Evolutionary conservation across 1,284 basidiomycete species (phyloP), one percentile per base, ranked within the genome.

Genomic region (Vanrija sp.): DNA sequence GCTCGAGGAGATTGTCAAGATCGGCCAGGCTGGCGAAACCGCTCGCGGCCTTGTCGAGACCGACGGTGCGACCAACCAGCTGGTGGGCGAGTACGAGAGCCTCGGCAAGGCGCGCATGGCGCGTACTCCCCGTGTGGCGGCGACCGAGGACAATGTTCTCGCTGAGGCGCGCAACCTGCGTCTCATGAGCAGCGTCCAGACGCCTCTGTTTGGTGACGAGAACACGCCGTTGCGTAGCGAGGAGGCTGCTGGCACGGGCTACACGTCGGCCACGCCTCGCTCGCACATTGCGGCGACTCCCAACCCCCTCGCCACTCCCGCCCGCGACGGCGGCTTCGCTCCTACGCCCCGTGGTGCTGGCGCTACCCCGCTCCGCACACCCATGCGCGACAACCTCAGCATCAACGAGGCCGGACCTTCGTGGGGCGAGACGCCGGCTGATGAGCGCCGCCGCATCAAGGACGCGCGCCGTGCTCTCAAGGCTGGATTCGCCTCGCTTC

Each of bases 1-100:
- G 76, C 77, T 99, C 47, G 96, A 98, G 77, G 93, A 98, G 65
- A 98, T 98, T 65, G 95, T 97, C 66, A 99, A 98, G 80, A 94
- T 98, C 64, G 96, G 95, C 1, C 86, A 90, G 71, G 88, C 89
- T 0, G 88, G 93, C 6, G 90, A 97, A 77, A 86, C 83, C 56
- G 88, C 93, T 9, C 86, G 91, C 66, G 84, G 86, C 6, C 73
- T 98, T 62, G 92, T 98, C 7, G 72, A 75, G 27, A 75, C 75
- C 16, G 75, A 75, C 76, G 72, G 81, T 10, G 89, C 93, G 1
- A 96, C 88, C 50, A 88, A 85, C 31, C 84, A 85, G 57, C 78
- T 98, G 45, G 75, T 99, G 42, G 91, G 89, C 59, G 92, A 96
- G 53, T 98, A 98, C 69, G 89, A 94, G 66, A 86, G 86, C 7